These are phyloP conservation scores for Echinochloa phyllopogon DNA, from an alignment of 176 grass and related monocot species.

Conservation along the genomic window DNA sequence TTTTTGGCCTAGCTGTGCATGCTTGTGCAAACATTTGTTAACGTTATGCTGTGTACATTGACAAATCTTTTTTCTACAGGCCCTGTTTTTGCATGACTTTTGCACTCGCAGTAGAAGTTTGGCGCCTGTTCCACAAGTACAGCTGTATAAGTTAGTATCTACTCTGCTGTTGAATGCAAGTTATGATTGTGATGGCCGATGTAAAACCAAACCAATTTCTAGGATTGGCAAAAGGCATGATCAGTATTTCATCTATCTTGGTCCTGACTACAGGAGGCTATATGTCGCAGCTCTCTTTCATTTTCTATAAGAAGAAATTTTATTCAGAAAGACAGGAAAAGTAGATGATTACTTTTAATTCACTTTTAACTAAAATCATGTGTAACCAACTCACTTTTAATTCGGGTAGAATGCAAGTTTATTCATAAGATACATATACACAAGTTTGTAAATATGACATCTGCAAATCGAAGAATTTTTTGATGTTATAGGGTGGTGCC, in stretches of 20 bases:
- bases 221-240: constrained; percentile 7
- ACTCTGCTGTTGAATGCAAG: constrained; percentile 7
- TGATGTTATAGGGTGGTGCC: not conserved
- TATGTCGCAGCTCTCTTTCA: not conserved
- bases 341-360: not conserved
- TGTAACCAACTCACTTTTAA: not conserved
- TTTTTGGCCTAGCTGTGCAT: not conserved
- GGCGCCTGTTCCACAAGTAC: constrained; percentile 54
- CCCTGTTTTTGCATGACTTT: constrained; percentile 83
- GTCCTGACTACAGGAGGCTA: not conserved
- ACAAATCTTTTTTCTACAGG: constrained; percentile 54
- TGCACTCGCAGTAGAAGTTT: constrained; percentile 80
- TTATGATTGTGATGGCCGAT: constrained; percentile 26
- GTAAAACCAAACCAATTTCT: not conserved
- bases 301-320: not conserved
- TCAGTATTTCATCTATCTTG: constrained; percentile 7
- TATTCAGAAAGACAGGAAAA: constrained; percentile 1
- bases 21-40: not conserved
- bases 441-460: not conserved
- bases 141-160: constrained; percentile 67
- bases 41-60: constrained; percentile 34
- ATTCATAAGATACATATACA: not conserved
- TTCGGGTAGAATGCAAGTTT: not conserved
- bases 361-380: not conserved
- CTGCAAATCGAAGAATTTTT: not conserved